Evolutionary conservation across 176 grass and related monocot genomes (phyloP).

Genomic region (Carex scoparia): DNA sequence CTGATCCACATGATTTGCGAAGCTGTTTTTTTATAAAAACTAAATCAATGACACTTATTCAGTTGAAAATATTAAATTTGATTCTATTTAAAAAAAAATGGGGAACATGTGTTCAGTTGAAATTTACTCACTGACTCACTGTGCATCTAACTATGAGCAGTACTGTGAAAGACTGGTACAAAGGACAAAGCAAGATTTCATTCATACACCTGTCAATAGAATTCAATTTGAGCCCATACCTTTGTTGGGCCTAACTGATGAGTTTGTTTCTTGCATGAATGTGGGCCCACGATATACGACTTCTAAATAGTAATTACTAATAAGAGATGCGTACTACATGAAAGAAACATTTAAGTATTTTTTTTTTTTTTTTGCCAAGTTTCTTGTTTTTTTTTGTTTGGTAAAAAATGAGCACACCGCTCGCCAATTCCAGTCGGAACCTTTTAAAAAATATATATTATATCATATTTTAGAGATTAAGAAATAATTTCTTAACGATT

Average conservation of each 20-base stretch:
- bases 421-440: too few relatives aligned
- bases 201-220: not conserved
- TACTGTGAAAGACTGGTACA: conserved; percentile 4
- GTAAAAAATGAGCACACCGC: not conserved
- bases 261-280: conserved; percentile 14
- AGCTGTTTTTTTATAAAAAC: too few relatives aligned
- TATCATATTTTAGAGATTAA: too few relatives aligned
- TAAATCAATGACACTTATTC: too few relatives aligned
- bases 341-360: not conserved
- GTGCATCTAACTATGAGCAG: not conserved
- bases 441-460: too few relatives aligned
- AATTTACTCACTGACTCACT: not conserved
- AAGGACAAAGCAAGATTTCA: conserved; percentile 17
- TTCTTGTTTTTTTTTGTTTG: not conserved
- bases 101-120: not conserved
- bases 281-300: not conserved
- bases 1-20: too few relatives aligned
- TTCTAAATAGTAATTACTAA: not conserved
- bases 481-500: too few relatives aligned
- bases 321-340: not conserved
- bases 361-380: not conserved
- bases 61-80: too few relatives aligned
- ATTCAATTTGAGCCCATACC: conserved; percentile 20
- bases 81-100: too few relatives aligned
- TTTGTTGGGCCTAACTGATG: conserved; percentile 21